Base-by-base conservation (phyloP, 2,329 filamentous ascomycete species). In the Exophiala dermatitidis region DNA sequence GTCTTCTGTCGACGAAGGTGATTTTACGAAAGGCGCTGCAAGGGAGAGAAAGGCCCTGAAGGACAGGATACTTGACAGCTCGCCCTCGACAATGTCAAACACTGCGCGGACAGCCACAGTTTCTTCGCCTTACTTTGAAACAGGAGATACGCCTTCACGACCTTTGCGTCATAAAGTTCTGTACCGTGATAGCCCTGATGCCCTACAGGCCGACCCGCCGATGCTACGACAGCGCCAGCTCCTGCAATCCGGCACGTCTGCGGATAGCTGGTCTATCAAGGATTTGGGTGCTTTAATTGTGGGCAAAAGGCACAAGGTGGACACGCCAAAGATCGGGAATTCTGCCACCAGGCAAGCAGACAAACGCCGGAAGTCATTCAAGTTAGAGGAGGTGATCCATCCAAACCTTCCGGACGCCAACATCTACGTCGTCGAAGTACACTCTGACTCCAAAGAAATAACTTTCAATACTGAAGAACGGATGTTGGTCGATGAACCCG, bases 141-240 rank as follows among this genome's bases (percentile, higher is more conserved):
- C 30, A 34, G 12, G 43, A 3, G 12, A 7, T 5, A 42, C 28
- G 32, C 29, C 48, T 31, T 30, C 10, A 9, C 19, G 12, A 28
- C 3, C 34, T 3, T 28, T 29, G 3, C 29, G 31, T 26, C 12
- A 29, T 28, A 33, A 38, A 28, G 40, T n/a, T 9, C 38, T 34
- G 5, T 26, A 29, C 10, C 45, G 34, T 10, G 48, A 54, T 10
- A 60, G 58, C 29, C 58, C 58, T 19, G 58, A 60, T 54, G 53
- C 37, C 4, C 33, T 60, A 9, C 58, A 58, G 19, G 34, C 42
- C 6, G 43, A n/a, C 7, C 40, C 46, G 3, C 12, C 44, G 8
- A 40, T 2, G 3, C 8, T 3, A n/a, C 3, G 12, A 1, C 26
- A 12, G 26, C 3, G 32, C 19, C 12, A 8, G 28, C 9, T 5